These are phyloP conservation scores for Penicillium cataractarum DNA, from an alignment of 495 filamentous ascomycete genomes.

Conservation along the genomic window DNA sequence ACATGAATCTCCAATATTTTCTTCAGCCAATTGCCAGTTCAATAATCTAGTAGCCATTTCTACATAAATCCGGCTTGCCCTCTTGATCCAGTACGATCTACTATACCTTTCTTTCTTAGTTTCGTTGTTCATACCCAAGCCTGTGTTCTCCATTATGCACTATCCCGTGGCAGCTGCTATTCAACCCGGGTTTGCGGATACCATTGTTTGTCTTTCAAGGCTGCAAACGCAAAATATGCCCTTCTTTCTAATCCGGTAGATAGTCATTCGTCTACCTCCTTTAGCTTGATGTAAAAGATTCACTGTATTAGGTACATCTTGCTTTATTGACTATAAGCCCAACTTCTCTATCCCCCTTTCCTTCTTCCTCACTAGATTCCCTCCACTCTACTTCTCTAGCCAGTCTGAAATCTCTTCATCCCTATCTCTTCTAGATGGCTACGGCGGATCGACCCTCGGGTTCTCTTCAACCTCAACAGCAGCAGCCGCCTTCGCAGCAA, in stretches of 20 bases:
- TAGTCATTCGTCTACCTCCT: not conserved
- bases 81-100: conserved; percentile 2
- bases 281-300: no score
- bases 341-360: no score
- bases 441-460: not conserved
- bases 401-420: not conserved
- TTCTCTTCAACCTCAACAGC: not conserved
- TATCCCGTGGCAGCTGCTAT: not conserved
- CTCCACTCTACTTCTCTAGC: not conserved
- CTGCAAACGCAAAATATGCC: not conserved
- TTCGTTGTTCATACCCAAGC: not conserved
- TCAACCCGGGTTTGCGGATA: not conserved
- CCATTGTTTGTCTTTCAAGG: not conserved
- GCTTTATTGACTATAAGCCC: not conserved
- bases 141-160: not conserved
- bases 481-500: conserved; percentile 1
- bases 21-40: conserved; percentile 47
- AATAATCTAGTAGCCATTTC: conserved; percentile 37
- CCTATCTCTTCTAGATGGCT: not conserved
- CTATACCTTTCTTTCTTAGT: conserved; percentile 2
- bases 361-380: not conserved
- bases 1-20: conserved; percentile 32
- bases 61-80: conserved; percentile 15
- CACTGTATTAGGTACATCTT: not conserved
- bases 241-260: not conserved